Conservation (phyloP, 148 eudicot genomes). For the Amaranthus cruentus region DNA sequence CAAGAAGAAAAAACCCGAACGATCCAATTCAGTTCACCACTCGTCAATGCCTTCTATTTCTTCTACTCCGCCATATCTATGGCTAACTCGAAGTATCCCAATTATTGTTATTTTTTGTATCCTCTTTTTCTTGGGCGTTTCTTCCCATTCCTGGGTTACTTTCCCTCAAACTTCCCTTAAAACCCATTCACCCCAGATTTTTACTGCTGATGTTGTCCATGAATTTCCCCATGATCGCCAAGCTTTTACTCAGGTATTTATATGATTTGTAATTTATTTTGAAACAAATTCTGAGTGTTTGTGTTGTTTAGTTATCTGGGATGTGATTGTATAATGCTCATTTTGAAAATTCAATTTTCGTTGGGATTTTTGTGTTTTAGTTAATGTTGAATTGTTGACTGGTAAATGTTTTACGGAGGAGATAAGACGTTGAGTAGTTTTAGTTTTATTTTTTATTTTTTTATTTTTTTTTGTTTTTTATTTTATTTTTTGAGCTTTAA, state of each 20-base stretch:
- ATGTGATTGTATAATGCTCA: neutral
- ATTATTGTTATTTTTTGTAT: slow-evolving; percentile 17
- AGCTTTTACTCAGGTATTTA: slow-evolving; percentile 82
- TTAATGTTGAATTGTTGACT: no score
- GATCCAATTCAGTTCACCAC: slow-evolving; percentile 25
- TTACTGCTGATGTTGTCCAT: slow-evolving; percentile 46
- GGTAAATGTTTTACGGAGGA: no score
- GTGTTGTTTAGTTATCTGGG: neutral
- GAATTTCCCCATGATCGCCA: slow-evolving; percentile 80
- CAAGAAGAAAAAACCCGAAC: slow-evolving; percentile 27
- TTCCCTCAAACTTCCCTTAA: neutral
- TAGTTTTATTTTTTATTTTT: no score
- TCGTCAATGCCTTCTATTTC: slow-evolving; percentile 27
- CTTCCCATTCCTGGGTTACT: slow-evolving; percentile 32
- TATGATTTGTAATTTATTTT: neutral
- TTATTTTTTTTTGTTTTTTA: no score
- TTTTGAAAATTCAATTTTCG: neutral
- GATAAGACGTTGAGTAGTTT: no score
- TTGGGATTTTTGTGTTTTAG: no score
- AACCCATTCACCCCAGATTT: slow-evolving; percentile 21
- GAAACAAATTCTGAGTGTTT: neutral
- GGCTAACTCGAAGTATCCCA: slow-evolving; percentile 25
- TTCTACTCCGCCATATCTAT: slow-evolving; percentile 16
- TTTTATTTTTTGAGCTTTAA: no score
- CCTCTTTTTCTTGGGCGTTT: slow-evolving; percentile 31